Percentiles rank a stretch among this genome's conserved stretches.
Conservation (phyloP, 2,329 filamentous ascomycete genomes). For the Thermomyces lanuginosus region DNA sequence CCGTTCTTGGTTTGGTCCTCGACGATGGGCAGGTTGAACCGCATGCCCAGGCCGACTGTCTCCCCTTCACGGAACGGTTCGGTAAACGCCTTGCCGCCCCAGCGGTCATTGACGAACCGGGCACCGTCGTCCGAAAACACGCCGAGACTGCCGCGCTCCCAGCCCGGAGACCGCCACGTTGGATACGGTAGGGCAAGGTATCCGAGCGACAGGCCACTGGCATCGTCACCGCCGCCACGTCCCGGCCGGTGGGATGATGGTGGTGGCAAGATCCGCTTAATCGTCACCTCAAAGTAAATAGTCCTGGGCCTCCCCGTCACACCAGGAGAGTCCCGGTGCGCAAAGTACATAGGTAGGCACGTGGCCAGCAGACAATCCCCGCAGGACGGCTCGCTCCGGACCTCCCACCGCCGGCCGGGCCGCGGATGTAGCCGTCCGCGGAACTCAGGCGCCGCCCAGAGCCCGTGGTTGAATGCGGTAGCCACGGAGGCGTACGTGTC, state of each 20-base stretch:
- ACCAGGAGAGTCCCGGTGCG: conserved; percentile 34
- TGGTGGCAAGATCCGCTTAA: conserved; percentile 31
- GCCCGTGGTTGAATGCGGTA: conserved; percentile 4
- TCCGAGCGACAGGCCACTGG: conserved; percentile 42
- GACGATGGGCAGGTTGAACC: conserved; percentile 29
- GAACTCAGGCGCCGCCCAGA: too few species aligned
- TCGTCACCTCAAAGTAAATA: conserved; percentile 44
- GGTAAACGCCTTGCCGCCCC: conserved; percentile 43
- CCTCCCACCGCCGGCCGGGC: conserved; percentile 29
- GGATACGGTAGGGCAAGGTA: conserved; percentile 47
- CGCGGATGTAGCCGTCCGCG: conserved; percentile 16
- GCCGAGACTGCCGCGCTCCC: conserved; percentile 44
- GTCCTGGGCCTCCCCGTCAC: conserved; percentile 31
- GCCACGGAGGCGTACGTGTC: conserved; percentile 32
- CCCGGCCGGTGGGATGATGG: conserved; percentile 16
- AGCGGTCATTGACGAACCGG: conserved; percentile 46
- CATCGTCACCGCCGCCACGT: conserved; percentile 17
- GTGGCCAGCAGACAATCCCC: conserved; percentile 38
- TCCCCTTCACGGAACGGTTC: conserved; percentile 36
- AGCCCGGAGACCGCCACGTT: conserved; percentile 45
- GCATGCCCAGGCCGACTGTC: conserved; percentile 44
- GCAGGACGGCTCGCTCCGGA: conserved; percentile 26
- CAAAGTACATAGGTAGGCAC: conserved; percentile 41
- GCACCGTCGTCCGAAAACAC: conserved; percentile 49
- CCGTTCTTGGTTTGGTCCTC: conserved; percentile 10